Evolutionary conservation across 768 basidiomycete genomes (phyloP).

Genomic region (Strobilomyces echinocephalus): DNA sequence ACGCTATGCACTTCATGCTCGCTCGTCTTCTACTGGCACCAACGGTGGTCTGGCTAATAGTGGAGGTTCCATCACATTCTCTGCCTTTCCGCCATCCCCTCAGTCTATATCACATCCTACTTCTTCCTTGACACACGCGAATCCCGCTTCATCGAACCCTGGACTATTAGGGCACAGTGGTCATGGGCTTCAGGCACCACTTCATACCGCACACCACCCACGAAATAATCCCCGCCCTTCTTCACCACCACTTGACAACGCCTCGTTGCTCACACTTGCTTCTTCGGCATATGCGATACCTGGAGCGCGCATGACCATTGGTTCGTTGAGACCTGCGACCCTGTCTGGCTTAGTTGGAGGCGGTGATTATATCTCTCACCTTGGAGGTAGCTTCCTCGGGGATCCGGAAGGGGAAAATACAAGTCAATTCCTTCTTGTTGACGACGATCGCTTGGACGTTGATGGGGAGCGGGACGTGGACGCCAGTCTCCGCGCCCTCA

Average conservation of each 20-base stretch:
- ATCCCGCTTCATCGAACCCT: constrained; percentile 25
- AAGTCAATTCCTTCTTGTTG: constrained; percentile 62
- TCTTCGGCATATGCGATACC: constrained; percentile 86
- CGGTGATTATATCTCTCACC: constrained; percentile 65
- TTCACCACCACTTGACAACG: constrained; percentile 87
- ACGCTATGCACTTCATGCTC: constrained; percentile 55
- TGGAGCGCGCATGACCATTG: constrained; percentile 45
- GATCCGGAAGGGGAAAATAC: constrained; percentile 55
- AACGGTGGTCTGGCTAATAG: constrained; percentile 41
- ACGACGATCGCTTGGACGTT: constrained; percentile 56
- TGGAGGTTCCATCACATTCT: constrained; percentile 67
- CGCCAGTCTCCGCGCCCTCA: constrained; percentile 85
- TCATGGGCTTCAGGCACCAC: constrained; percentile 65
- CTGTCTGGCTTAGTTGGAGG: constrained; percentile 49
- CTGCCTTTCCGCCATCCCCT: constrained; percentile 54
- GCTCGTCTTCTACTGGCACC: constrained; percentile 56
- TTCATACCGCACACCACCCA: constrained; percentile 89
- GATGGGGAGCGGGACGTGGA: constrained; percentile 62
- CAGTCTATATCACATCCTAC: constrained; percentile 43
- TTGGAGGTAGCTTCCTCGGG: constrained; percentile 55
- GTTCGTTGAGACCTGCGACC: constrained; percentile 40
- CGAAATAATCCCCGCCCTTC: constrained; percentile 93
- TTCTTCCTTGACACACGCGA: constrained; percentile 24
- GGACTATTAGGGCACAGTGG: constrained; percentile 26
- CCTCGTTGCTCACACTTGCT: constrained; percentile 87